phyloP scores from a whole-genome alignment of 2,329 filamentous ascomycete genomes.

The Ophiocordyceps robertsii region DNA sequence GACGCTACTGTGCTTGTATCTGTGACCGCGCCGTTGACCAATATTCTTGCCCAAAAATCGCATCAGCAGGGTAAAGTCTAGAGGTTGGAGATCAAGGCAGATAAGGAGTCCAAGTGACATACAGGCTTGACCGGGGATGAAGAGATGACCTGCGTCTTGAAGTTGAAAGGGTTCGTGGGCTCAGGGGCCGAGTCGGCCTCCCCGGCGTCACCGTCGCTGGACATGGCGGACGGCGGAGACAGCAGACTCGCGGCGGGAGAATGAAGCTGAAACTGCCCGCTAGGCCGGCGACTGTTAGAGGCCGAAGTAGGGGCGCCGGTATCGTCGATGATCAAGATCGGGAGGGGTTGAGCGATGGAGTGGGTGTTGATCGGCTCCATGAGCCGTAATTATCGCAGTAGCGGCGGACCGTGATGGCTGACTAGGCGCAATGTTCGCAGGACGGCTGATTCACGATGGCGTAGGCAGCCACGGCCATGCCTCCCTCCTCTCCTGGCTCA shows the following conservation, averaged over 20 bases:
- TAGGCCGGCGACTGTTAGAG: not conserved
- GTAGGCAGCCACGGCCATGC: too few relatives aligned
- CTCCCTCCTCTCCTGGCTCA: too few relatives aligned
- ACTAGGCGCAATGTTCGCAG: too few relatives aligned
- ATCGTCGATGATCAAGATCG: conserved; percentile 10
- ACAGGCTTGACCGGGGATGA: conserved; percentile 68
- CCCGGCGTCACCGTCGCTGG: conserved; percentile 5
- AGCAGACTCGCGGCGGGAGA: conserved; percentile 2
- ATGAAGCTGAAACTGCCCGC: not conserved
- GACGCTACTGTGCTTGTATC: conserved; percentile 94
- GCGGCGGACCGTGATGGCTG: not conserved
- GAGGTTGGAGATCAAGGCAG: too few relatives aligned
- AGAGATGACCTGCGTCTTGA: conserved; percentile 69
- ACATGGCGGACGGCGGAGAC: conserved; percentile 5
- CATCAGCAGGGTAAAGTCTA: not conserved
- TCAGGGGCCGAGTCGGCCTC: conserved; percentile 7
- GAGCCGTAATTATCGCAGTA: not conserved
- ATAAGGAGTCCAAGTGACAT: conserved; percentile 15
- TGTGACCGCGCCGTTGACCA: conserved; percentile 84
- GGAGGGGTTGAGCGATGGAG: conserved; percentile 1
- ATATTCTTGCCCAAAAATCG: conserved; percentile 46
- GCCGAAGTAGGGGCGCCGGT: conserved; percentile 1
- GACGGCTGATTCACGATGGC: too few relatives aligned
- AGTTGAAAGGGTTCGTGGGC: conserved; percentile 73
- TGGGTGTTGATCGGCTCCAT: conserved; percentile 4